Evolutionary conservation across 1,139 yeast species (phyloP).

Genomic region (Sugiyamaella pinicola): DNA sequence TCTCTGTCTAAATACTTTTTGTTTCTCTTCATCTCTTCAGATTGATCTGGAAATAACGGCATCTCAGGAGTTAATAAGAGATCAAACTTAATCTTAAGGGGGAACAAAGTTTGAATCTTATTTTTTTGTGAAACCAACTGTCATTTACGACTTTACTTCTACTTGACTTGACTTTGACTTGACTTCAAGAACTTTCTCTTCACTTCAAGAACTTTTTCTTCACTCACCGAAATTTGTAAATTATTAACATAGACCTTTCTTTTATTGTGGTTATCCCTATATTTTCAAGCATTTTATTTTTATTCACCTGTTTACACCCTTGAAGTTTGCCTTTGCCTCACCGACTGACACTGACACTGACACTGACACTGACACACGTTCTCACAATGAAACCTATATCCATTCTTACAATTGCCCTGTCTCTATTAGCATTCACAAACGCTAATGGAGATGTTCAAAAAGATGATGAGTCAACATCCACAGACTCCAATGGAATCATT

Average conservation of each 20-base stretch:
- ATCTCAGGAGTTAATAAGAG: no score
- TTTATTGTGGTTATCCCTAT: no score
- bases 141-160: not conserved
- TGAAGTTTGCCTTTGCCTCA: not conserved
- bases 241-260: no score
- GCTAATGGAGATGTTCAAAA: not conserved
- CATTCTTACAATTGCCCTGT: constrained; percentile 1
- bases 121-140: no score
- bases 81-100: no score
- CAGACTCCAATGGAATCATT: constrained; percentile 10
- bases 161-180: not conserved
- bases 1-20: not conserved
- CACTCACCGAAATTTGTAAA: no score
- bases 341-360: not conserved
- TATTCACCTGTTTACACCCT: not conserved
- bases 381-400: constrained; percentile 9
- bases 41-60: no score
- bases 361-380: not conserved
- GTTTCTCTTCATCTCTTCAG: not conserved
- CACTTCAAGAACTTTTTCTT: no score
- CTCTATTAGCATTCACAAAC: constrained; percentile 10
- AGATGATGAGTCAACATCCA: not conserved
- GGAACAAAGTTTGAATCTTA: no score
- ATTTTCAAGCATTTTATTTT: no score
- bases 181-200: not conserved